phyloP scores from a whole-genome alignment of 257 asterid species.

The Rauvolfia tetraphylla region DNA sequence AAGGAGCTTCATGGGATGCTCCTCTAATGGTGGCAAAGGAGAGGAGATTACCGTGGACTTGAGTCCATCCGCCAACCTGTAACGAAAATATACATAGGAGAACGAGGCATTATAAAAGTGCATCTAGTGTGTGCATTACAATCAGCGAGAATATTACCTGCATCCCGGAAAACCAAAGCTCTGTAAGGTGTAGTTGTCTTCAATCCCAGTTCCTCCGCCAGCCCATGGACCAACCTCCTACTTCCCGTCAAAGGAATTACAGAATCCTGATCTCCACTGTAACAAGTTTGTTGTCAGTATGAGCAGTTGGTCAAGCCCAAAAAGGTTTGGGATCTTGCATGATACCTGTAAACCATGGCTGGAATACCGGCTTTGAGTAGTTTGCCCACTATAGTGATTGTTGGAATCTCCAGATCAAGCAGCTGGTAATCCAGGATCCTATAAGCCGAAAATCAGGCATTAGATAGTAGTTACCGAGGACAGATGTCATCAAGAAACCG shows the following conservation, averaged over 20 bases:
- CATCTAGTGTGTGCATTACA: not conserved
- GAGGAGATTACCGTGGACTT: conserved; percentile 50
- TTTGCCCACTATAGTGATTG: conserved; percentile 52
- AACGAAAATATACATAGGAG: not conserved
- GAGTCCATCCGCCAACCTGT: conserved; percentile 87
- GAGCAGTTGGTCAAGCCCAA: not conserved
- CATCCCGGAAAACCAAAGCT: conserved; percentile 78
- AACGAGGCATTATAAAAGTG: no score
- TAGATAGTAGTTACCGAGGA: not conserved
- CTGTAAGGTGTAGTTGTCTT: conserved; percentile 54
- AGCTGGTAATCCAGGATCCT: conserved; percentile 67
- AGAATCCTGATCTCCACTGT: conserved; percentile 89
- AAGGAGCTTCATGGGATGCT: conserved; percentile 82
- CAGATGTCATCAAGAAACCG: not conserved
- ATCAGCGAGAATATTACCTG: conserved; percentile 65
- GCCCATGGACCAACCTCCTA: conserved; percentile 52
- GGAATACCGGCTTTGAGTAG: conserved; percentile 62
- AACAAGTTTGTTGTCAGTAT: not conserved
- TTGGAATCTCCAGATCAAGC: conserved; percentile 69
- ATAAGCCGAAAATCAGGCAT: conserved; percentile 20
- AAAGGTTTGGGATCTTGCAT: not conserved
- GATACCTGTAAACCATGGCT: conserved; percentile 66
- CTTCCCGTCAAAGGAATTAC: conserved; percentile 80
- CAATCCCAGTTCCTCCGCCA: conserved; percentile 45
- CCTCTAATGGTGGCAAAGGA: conserved; percentile 76